Evolutionary conservation across 129 eudicot genomes (phyloP), one percentile per base, ranked within the genome.

Genomic region (Tanacetum coccineum): DNA sequence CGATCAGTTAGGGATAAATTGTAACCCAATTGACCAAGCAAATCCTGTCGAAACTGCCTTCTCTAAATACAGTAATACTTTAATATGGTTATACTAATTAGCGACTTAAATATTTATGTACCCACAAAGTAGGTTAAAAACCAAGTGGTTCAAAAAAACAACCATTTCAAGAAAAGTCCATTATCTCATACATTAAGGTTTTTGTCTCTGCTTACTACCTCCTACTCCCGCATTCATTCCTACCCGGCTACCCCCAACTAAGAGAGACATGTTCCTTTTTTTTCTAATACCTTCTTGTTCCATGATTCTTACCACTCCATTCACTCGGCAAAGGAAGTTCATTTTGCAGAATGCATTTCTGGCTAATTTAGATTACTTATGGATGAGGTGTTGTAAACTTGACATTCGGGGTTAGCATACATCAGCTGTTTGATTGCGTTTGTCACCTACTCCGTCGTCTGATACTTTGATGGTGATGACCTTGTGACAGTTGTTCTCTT

Each of bases 391-490:
- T 32, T 55, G 22, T 19, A 66, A 69, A 62, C 28, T 71, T 48
- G 42, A 66, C 59, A 30, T 36, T 17, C 47, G 48, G 40, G 52
- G 67, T 60, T 55, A 39, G 72, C 70, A 25, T 53, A 48, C 46
- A 17, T 75, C 72, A 66, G 71, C 60, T 50, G 39, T 58, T 64
- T 55, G 70, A 68, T 54, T 53, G 9, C 70, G 57, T 71, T 76
- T 76, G 9, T 72, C 79, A 13, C 70, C 66, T 18, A 36, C 71
- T 80, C 30, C 83, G 67, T 70, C 73, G 66, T 74, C 75, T 42
- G 61, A 42, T 67, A 48, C 61, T 77, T 77, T 66, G 64, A 73
- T 78, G 46, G 68, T 73, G 51, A 86, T 74, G 62, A 67, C 79
- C 68, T 81, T 72, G 25, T 78, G 75, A 22, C 78, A 66, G 20